Base-by-base conservation (phyloP, 2,329 filamentous ascomycete genomes). In the Periglandula ipomoeae region DNA sequence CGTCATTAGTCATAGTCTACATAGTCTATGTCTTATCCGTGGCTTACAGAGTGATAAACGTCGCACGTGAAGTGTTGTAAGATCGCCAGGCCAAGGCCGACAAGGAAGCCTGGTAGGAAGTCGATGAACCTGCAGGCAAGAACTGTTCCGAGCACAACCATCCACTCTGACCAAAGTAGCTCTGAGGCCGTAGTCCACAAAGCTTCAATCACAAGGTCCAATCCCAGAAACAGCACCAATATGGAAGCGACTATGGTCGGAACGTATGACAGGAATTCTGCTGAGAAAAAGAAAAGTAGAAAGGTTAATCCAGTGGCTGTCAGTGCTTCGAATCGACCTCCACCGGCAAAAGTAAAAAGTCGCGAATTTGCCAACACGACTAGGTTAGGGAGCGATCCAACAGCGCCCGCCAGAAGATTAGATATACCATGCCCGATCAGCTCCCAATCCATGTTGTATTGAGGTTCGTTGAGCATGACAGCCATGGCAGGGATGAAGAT, bases 401-500 rank as follows among this genome's bases (percentile, higher is more conserved):
- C 39, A 24, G 39, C 39, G 7, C 39, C 39, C 10, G 39, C 22
- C 7, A 42, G 24, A 22, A 42, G n/a, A 42, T 42, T 42, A 22
- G 39, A 42, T 22, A 42, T 5, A 13, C 39, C 39, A 42, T 42
- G 39, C 17, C 39, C 39, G n/a, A 42, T 24, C 5, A 42, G 1
- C 8, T 42, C 39, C 39, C 39, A 42, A 22, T 42, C 22, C 39
- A 42, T 42, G 39, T 42, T 24, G 39, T 42, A 42, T 10, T 17
- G 15, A 24, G 39, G 39, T 22, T 42, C 39, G n/a, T 42, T 24
- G 17, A 42, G 20, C 39, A 42, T 42, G 39, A 42, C 39, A n/a
- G 19, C 39, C 39, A 42, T 42, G 7, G 39, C 39, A 22, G 39
- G 39, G 39, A 42, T 42, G 39, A 42, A 42, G 11, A 42, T 42